These are phyloP conservation scores for Sonneratia caseolaris DNA, from an alignment of 345 rosid genomes.

Conservation along the genomic window DNA sequence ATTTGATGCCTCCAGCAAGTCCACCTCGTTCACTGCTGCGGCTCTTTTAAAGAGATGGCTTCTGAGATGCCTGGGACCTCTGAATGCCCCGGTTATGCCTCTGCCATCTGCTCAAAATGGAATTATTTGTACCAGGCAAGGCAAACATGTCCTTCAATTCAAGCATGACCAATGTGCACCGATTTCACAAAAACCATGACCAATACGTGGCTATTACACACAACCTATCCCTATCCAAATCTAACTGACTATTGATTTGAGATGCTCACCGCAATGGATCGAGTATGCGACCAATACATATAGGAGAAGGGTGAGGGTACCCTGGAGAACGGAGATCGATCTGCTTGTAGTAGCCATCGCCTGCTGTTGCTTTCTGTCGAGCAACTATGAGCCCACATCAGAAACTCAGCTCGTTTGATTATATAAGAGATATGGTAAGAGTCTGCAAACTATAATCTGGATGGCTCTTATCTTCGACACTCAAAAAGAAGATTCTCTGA, in stretches of 20 bases:
- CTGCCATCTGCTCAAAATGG: not conserved
- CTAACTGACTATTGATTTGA: not conserved
- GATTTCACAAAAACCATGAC: not conserved
- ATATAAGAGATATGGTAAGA: not conserved
- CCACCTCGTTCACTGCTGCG: conserved; percentile 3
- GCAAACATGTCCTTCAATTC: not conserved
- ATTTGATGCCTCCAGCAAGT: conserved; percentile 4
- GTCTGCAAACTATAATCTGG: not conserved
- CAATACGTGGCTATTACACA: not conserved
- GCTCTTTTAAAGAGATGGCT: not conserved
- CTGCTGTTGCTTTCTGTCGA: not conserved
- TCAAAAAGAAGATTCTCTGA: not conserved
- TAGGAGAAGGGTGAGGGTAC: not conserved
- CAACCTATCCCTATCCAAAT: not conserved
- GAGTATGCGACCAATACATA: not conserved
- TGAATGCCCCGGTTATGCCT: not conserved
- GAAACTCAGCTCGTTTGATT: not conserved
- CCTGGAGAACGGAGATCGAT: not conserved
- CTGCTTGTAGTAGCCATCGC: not conserved
- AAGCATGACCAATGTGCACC: not conserved
- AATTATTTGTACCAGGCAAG: not conserved
- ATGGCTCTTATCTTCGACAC: not conserved
- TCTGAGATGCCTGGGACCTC: not conserved
- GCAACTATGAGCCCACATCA: not conserved
- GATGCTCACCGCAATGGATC: not conserved